Percentiles rank a stretch among this genome's conserved stretches.
Evolutionary conservation across 345 rosid genomes (phyloP).

Genomic region (Citrus medica): DNA sequence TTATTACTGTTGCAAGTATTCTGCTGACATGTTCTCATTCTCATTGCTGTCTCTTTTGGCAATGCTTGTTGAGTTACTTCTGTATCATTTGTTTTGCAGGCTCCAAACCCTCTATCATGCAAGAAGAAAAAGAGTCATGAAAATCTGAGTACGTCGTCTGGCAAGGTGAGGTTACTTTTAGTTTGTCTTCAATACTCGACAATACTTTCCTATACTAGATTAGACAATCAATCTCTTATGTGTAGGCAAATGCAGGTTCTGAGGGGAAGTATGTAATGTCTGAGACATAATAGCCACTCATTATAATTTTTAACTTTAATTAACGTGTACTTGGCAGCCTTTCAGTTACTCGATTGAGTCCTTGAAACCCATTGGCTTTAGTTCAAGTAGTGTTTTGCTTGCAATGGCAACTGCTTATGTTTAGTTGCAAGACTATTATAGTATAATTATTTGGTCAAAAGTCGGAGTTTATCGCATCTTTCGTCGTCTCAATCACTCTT

Average conservation of each 20-base stretch:
- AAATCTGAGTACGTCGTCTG: slow-evolving; percentile 27
- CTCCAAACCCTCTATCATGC: slow-evolving; percentile 84
- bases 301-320: not conserved
- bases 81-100: slow-evolving; percentile 43
- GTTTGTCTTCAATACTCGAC: not conserved
- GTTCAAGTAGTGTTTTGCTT: not conserved
- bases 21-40: not conserved
- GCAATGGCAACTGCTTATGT: not conserved
- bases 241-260: not conserved
- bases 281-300: not conserved
- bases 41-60: too few relatives aligned
- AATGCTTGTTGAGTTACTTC: not conserved
- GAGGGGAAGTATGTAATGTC: not conserved
- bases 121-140: slow-evolving; percentile 56
- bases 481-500: not conserved
- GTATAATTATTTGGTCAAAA: not conserved
- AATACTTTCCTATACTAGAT: not conserved
- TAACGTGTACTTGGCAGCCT: not conserved
- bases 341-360: not conserved
- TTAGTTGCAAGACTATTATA: not conserved
- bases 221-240: not conserved
- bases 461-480: not conserved
- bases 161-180: slow-evolving; percentile 32
- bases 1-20: not conserved
- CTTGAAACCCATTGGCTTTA: not conserved